Evolutionary conservation across 1,284 basidiomycete genomes (phyloP).

Genomic region (Mycosarcoma mackinlayi): DNA sequence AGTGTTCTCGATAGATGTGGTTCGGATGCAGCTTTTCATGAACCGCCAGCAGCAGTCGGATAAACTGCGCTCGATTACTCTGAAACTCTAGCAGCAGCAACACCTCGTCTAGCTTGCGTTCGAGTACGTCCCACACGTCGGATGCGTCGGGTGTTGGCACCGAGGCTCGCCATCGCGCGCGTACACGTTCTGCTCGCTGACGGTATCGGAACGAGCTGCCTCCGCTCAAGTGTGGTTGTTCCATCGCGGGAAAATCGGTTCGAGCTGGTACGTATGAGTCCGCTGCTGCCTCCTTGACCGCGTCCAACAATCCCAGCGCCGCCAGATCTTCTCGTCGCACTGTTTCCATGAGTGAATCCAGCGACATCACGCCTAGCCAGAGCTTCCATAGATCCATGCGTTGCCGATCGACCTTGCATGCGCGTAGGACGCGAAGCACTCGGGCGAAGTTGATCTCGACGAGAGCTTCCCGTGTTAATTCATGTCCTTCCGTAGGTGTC

Average conservation of each 20-base stretch:
- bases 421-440: conserved; percentile 52
- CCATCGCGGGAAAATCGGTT: conserved; percentile 6
- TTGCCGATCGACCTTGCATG: conserved; percentile 62
- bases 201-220: conserved; percentile 43
- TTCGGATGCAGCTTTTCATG: conserved; percentile 51
- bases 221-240: conserved; percentile 27
- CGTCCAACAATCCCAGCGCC: conserved; percentile 25
- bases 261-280: conserved; percentile 3
- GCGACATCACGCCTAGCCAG: conserved; percentile 57
- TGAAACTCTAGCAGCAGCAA: conserved; percentile 60
- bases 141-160: conserved; percentile 37
- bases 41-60: conserved; percentile 47
- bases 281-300: conserved; percentile 2
- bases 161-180: conserved; percentile 38
- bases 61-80: conserved; percentile 44
- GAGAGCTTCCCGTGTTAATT: conserved; percentile 59
- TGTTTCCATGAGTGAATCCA: conserved; percentile 36
- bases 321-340: conserved; percentile 31
- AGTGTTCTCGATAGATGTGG: conserved; percentile 43
- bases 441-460: conserved; percentile 62
- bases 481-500: conserved; percentile 23
- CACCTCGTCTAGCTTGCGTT: conserved; percentile 54
- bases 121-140: conserved; percentile 61
- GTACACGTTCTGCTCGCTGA: conserved; percentile 32
- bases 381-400: conserved; percentile 61